Percentiles rank a stretch among this genome's conserved stretches.
These are phyloP conservation scores for Sugiyamaella japonica DNA, from an alignment of 1,139 yeast species.

Conservation along the genomic window DNA sequence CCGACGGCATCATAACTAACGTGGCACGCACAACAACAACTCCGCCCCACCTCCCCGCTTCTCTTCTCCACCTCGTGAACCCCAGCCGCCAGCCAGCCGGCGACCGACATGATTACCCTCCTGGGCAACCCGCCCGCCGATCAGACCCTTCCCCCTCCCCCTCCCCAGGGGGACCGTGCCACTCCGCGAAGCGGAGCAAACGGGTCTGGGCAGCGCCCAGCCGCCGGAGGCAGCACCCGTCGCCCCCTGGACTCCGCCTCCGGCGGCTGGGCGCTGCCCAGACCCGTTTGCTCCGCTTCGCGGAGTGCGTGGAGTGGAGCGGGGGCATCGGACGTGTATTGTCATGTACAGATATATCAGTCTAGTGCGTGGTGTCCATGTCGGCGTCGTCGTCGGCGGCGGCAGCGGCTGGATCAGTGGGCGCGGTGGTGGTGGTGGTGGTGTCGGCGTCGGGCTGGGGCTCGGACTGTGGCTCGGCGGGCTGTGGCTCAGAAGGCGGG, in stretches of 20 bases:
- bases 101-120: background rate
- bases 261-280: background rate
- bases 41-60: too few relatives aligned
- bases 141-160: background rate
- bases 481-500: background rate
- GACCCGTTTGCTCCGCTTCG: background rate
- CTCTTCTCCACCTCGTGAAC: background rate
- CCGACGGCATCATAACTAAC: slow-evolving; percentile 5
- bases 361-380: slow-evolving; percentile 32
- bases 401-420: slow-evolving; percentile 7
- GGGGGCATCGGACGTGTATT: background rate
- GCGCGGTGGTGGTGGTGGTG: slow-evolving; percentile 12
- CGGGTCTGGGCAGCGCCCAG: slow-evolving; percentile 9
- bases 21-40: background rate
- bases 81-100: background rate
- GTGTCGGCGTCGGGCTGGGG: background rate
- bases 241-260: background rate
- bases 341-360: background rate
- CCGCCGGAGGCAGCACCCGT: background rate
- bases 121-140: background rate
- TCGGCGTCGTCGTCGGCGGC: slow-evolving; percentile 17
- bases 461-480: slow-evolving; percentile 9
- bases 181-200: background rate
- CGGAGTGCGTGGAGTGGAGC: background rate
- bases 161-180: too few relatives aligned